Base-by-base conservation (phyloP, 306 rosid genomes). In the Styphnolobium japonicum region DNA sequence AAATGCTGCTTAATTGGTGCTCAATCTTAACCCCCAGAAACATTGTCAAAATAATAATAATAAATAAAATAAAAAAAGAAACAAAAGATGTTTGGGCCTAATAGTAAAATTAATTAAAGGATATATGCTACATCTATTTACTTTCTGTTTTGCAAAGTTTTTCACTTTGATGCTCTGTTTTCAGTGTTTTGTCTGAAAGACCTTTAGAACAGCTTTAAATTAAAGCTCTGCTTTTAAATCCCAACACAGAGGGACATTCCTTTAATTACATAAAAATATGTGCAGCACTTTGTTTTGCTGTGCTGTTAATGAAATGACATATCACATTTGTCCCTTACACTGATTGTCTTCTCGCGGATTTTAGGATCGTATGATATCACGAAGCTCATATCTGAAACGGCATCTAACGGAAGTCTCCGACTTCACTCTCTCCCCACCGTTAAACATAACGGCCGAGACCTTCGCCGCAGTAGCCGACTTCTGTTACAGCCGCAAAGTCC, bases 371-470 rank as follows among this genome's bases (percentile, higher is more conserved):
- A 63, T 94, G 67, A 80, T 82, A 62, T 78, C 94, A 65, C 87
- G 62, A 78, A 88, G 97, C 83, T 64, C 88, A 9, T 88, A 90
- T 78, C 89, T 94, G 40, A 90, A 86, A 79, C 94, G 89, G 46
- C 91, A 85, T 31, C 83, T 94, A 52, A 80, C 85, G 75, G 77
- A 57, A 9, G 82, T 83, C 11, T 66, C 84, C 16, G 88, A 89
- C 33, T 75, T 94, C 58, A 87, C 87, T 0, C 83, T 94, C 68
- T 90, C 86, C 10, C 97, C 97, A 10, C 94, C 97, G 78, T 67
- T 94, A 57, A 90, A 92, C 79, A 85, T 94, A 83, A 87, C 94
- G 78, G 75, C 92, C 48, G 93, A 86, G 16, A 85, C 89, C 18
- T 94, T 94, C 72, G 49, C 88, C 22, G 55, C 77, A 0, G 82